Evolutionary conservation across 2,329 filamentous ascomycete species (phyloP).

Genomic region (Sphaerulina populicola): DNA sequence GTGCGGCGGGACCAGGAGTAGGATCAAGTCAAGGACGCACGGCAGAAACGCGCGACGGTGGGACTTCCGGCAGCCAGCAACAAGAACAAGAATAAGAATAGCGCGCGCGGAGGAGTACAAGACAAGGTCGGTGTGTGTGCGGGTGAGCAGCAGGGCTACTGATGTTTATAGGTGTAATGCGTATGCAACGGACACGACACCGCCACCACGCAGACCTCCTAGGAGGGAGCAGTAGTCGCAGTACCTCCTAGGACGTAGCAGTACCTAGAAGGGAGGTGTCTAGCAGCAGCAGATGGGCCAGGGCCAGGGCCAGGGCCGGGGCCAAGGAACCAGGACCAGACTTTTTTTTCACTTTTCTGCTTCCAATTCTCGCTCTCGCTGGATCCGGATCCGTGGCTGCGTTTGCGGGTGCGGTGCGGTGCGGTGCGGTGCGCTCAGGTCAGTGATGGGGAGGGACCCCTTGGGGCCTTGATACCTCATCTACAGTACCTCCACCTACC

Average conservation of each 20-base stretch:
- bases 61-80: not conserved
- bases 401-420: not conserved
- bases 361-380: not conserved
- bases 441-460: no score
- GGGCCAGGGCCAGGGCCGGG: not conserved
- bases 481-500: no score
- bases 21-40: not conserved
- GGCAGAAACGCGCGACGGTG: not conserved
- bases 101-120: not conserved
- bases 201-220: no score
- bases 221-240: no score
- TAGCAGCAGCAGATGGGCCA: no score
- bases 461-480: no score
- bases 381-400: not conserved
- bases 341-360: no score
- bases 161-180: not conserved
- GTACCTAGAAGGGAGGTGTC: no score
- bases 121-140: no score
- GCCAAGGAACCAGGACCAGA: not conserved
- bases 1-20: not conserved
- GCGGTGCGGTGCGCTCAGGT: not conserved
- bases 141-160: no score
- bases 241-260: no score
- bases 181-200: not conserved
- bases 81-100: no score